Percentiles rank a stretch among this genome's conserved stretches.
phyloP scores from a whole-genome alignment of 495 filamentous ascomycete species.

The Aspergillus heteromorphus region DNA sequence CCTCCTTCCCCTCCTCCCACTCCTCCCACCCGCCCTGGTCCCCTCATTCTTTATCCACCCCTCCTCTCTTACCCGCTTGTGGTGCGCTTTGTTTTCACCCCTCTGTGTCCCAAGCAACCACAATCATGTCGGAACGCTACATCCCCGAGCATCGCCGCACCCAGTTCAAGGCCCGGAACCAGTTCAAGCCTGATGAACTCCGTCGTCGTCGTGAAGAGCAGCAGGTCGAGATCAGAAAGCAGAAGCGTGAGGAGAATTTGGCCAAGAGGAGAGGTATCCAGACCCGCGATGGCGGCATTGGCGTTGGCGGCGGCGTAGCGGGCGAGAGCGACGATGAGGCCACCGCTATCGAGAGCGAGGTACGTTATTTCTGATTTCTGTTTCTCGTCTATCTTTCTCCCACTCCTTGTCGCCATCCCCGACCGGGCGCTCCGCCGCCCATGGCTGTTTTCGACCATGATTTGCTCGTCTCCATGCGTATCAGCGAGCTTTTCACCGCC shows the following conservation, averaged over 20 bases:
- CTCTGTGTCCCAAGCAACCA: constrained; percentile 48
- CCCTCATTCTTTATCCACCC: constrained; percentile 19
- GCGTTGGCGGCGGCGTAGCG: constrained; percentile 78
- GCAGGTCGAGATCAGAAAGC: constrained; percentile 97
- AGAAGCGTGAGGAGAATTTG: constrained; percentile 96
- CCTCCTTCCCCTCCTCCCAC: constrained; percentile 13
- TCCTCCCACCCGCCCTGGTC: constrained; percentile 15
- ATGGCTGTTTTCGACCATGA: constrained; percentile 4
- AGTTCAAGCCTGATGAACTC: constrained; percentile 98
- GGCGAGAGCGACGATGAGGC: constrained; percentile 98
- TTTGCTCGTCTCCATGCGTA: neutral
- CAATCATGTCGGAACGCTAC: constrained; percentile 92
- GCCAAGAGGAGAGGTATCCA: constrained; percentile 95
- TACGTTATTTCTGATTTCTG: constrained; percentile 46
- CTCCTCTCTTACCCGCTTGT: constrained; percentile 12
- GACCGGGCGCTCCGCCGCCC: neutral
- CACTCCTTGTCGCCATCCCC: neutral
- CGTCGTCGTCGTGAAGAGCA: constrained; percentile 97
- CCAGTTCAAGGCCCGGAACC: constrained; percentile 97
- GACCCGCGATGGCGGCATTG: constrained; percentile 62
- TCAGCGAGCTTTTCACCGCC: constrained; percentile 34
- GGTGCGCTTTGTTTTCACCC: constrained; percentile 32
- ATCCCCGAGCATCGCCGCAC: constrained; percentile 99
- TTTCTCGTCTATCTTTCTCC: constrained; percentile 1
- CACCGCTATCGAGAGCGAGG: constrained; percentile 90